Evolutionary conservation across 768 basidiomycete species (phyloP).

Genomic region (Lactifluus piperatus): DNA sequence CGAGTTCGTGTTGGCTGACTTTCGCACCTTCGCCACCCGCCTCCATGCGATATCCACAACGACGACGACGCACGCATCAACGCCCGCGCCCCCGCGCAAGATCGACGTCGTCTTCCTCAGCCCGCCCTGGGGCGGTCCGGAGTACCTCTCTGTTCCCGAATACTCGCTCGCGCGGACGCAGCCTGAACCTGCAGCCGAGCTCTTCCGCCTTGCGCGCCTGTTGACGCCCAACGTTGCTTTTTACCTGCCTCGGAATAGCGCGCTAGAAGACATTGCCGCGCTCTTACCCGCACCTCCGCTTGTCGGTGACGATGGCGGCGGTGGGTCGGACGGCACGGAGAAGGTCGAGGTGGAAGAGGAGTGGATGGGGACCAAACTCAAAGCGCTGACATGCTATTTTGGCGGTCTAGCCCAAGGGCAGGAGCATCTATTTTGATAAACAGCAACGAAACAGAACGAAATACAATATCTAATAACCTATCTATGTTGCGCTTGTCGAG

Average conservation of each 20-base stretch:
- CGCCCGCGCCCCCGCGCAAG: constrained; percentile 29
- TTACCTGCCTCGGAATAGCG: constrained; percentile 79
- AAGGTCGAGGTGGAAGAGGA: constrained; percentile 89
- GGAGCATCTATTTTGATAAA: constrained; percentile 43
- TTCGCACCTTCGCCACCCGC: constrained; percentile 65
- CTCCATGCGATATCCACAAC: neutral
- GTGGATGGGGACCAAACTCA: constrained; percentile 91
- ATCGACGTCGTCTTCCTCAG: constrained; percentile 91
- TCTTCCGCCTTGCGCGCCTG: constrained; percentile 63
- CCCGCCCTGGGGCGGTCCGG: constrained; percentile 92
- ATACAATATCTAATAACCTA: neutral
- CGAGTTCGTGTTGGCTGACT: constrained; percentile 88
- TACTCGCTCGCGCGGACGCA: constrained; percentile 66
- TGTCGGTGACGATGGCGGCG: neutral
- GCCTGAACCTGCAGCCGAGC: constrained; percentile 75
- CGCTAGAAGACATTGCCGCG: constrained; percentile 59
- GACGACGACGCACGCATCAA: neutral
- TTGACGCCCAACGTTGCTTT: constrained; percentile 83
- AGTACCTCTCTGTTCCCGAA: constrained; percentile 47
- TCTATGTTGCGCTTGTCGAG: neutral
- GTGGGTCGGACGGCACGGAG: constrained; percentile 31
- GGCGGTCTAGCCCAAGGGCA: constrained; percentile 74
- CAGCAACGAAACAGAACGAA: neutral
- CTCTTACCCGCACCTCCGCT: constrained; percentile 29
- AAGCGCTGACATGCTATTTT: constrained; percentile 91